Conservation (phyloP, 805 yeast genomes). For the Metschnikowia lachancei region DNA sequence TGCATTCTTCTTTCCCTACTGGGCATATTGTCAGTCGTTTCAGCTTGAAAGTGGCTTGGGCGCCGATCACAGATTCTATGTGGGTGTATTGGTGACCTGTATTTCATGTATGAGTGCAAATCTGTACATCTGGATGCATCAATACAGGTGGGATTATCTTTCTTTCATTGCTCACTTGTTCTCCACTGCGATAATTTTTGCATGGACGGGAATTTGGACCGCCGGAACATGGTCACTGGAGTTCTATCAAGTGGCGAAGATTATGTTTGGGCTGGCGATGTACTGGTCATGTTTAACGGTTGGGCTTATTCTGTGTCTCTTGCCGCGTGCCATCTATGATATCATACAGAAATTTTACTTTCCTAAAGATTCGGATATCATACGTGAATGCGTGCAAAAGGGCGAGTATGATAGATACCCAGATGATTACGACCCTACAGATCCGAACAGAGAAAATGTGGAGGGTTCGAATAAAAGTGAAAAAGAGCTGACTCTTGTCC, state of each 20-base stretch:
- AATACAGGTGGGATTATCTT: conserved; percentile 81
- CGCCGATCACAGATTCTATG: conserved; percentile 68
- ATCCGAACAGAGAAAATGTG: conserved; percentile 53
- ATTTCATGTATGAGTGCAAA: conserved; percentile 70
- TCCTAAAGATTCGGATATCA: conserved; percentile 71
- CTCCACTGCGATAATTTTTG: conserved; percentile 59
- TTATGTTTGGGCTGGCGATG: conserved; percentile 53
- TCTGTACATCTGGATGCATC: conserved; percentile 61
- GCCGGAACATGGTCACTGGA: conserved; percentile 50
- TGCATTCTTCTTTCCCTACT: conserved; percentile 66
- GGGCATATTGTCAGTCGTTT: conserved; percentile 45
- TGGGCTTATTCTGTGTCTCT: conserved; percentile 60
- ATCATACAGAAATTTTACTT: conserved; percentile 47
- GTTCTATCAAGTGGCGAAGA: conserved; percentile 59
- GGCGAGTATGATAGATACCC: conserved; percentile 73
- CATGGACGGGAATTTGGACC: conserved; percentile 83
- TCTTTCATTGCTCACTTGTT: conserved; percentile 52
- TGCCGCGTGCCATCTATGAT: conserved; percentile 68
- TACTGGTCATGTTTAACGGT: conserved; percentile 68
- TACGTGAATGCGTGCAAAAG: conserved; percentile 63
- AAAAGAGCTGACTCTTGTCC: conserved; percentile 3
- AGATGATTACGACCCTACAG: conserved; percentile 72
- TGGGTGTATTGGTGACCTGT: conserved; percentile 65
- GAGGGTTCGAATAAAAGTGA: conserved; percentile 4
- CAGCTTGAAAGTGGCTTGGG: conserved; percentile 51